These are phyloP conservation scores for Monarda citriodora DNA, from an alignment of 305 asterid species.

Conservation along the genomic window DNA sequence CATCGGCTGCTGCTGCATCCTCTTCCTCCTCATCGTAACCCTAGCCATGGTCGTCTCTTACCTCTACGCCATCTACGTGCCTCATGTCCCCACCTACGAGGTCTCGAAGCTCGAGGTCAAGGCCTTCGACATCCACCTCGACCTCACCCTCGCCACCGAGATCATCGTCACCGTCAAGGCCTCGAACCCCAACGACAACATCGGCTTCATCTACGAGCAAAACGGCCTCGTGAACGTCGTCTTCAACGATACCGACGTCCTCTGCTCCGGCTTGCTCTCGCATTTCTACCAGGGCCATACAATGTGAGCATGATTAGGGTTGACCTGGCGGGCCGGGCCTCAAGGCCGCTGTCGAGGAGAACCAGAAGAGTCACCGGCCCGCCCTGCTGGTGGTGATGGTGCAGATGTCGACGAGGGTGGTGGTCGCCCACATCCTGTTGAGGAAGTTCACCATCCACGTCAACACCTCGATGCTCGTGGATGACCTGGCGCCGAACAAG, in stretches of 20 bases:
- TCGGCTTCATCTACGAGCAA: conserved; percentile 41
- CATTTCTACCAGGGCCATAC: conserved; percentile 39
- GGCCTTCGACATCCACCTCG: conserved; percentile 39
- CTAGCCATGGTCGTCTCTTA: conserved; percentile 21
- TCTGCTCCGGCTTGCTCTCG: conserved; percentile 56
- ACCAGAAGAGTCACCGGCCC: conserved; percentile 23
- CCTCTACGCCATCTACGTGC: conserved; percentile 33
- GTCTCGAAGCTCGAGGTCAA: conserved; percentile 41
- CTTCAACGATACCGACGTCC: conserved; percentile 25
- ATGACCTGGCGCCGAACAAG: conserved; percentile 46
- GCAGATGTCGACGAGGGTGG: conserved; percentile 37
- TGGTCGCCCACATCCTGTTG: conserved; percentile 19
- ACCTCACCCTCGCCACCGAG: conserved; percentile 44
- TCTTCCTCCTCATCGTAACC: conserved; percentile 33
- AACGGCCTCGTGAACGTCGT: conserved; percentile 34
- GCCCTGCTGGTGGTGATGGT: conserved; percentile 56
- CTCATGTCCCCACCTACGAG: conserved; percentile 42
- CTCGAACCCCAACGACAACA: conserved; percentile 42
- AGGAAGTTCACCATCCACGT: conserved; percentile 32
- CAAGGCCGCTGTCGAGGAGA: conserved; percentile 38
- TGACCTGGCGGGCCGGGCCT: conserved; percentile 46
- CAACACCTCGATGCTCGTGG: conserved; percentile 49
- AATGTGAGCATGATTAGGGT: conserved; percentile 38
- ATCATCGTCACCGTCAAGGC: conserved; percentile 36
- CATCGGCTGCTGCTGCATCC: conserved; percentile 49